Evolutionary conservation across 768 basidiomycete genomes (phyloP), one percentile per base, ranked within the genome.

Genomic region (Tricholoma saponaceum): DNA sequence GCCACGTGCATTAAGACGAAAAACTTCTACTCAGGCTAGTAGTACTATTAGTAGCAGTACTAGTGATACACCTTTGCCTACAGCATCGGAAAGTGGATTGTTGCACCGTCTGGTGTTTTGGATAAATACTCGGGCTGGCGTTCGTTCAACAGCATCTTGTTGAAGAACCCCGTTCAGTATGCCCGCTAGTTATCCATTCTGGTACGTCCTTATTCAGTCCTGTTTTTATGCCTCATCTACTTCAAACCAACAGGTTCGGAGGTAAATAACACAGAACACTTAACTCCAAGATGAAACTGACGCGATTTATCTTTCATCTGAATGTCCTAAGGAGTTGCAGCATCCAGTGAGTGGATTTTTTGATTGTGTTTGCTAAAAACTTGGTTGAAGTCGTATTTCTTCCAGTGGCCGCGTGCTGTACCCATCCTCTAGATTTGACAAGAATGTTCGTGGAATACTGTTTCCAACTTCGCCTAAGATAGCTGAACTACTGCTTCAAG

Each of bases 371-470:
- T 22, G 33, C 52, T 53, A 39, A 58, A 30, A 46, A 55, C 35
- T 18, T 49, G 57, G 52, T 20, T 56, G 14, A 49, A n/a, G n/a
- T 30, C 39, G 56, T 51, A 32, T 41, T 51, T 35, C 28, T 56
- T 62, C 47, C 59, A 90, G 90, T 92, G 83, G 90, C 91, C 39
- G 87, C 90, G 26, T 83, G 79, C 54, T 86, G 82, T 66, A 93
- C 90, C 0, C 91, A 93, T 74, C 91, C 91, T 37, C 70, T 93
- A 55, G 91, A 93, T 71, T 75, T 93, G 54, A 88, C 89, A 30
- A 95, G 93, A 85, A 89, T 92, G 86, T 90, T 58, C 59, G 84
- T 75, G 26, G 16, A 22, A 28, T 13, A 1, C 26, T 51, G 37
- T 50, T 50, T 54, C 18, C 23, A 51, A 26, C 46, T 52, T 39